A percentile compares a stretch with the other conserved stretches of the same genome.
These are phyloP conservation scores for Suaeda aralocaspica DNA, from an alignment of 148 eudicot species.

Conservation along the genomic window DNA sequence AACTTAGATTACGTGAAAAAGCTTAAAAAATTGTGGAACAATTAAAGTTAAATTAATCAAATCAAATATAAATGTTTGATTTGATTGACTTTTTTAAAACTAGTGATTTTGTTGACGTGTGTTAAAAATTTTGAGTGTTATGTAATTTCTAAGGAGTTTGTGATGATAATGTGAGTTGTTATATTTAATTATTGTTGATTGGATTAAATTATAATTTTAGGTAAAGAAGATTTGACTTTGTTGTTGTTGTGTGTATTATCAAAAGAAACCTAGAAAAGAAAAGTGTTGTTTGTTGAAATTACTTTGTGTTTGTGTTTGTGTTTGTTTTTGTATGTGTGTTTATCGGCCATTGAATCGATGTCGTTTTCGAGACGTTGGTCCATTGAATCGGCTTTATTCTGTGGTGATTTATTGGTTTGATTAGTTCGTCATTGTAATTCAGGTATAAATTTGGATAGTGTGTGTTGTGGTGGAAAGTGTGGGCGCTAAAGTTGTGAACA, in stretches of 20 bases:
- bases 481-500: not conserved
- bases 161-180: not conserved
- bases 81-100: slow-evolving; percentile 24
- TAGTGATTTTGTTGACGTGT: slow-evolving; percentile 14
- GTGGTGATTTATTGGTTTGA: slow-evolving; percentile 8
- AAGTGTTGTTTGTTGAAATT: slow-evolving; percentile 22
- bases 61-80: slow-evolving; percentile 16
- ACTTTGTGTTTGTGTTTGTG: too few relatives aligned
- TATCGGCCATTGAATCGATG: slow-evolving; percentile 20
- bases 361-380: slow-evolving; percentile 8
- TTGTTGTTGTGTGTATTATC: not conserved
- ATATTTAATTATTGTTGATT: not conserved
- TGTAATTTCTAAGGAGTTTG: slow-evolving; percentile 19
- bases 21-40: not conserved
- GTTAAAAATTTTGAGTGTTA: not conserved
- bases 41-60: not conserved
- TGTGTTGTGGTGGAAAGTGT: not conserved
- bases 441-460: slow-evolving; percentile 10
- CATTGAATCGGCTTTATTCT: not conserved
- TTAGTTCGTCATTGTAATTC: not conserved
- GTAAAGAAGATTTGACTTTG: slow-evolving; percentile 31
- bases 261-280: slow-evolving; percentile 17
- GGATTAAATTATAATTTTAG: slow-evolving; percentile 20
- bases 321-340: too few relatives aligned
- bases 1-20: slow-evolving; percentile 19